Evolutionary conservation across 495 filamentous ascomycete genomes (phyloP).

Genomic region (Pyrenopolyporus hunteri): DNA sequence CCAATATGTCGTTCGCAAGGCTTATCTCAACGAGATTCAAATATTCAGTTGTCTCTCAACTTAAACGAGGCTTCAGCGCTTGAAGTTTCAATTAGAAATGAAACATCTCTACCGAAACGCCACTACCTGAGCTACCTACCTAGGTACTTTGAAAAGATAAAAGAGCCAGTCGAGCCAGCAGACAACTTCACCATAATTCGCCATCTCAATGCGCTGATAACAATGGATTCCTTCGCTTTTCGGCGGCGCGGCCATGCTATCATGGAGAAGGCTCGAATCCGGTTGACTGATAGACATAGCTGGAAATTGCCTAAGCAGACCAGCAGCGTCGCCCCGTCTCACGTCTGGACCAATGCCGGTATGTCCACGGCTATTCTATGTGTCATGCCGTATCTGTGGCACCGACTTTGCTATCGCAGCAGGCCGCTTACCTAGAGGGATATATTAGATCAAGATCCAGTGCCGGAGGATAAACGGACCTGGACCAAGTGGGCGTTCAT

Average conservation of each 20-base stretch:
- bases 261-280: conserved; percentile 28
- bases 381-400: neutral
- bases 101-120: too few species aligned
- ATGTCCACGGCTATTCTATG: neutral
- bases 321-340: conserved; percentile 41
- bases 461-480: conserved; percentile 39
- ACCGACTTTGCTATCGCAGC: too few species aligned
- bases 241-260: conserved; percentile 28
- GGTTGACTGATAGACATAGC: conserved; percentile 35
- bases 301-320: conserved; percentile 44
- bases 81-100: too few species aligned
- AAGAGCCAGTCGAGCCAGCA: neutral
- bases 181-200: neutral
- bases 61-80: too few species aligned
- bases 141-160: neutral
- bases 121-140: neutral
- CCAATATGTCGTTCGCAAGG: neutral
- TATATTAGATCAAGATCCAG: conserved; percentile 42
- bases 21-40: neutral
- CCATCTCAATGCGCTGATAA: neutral
- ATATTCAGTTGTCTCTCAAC: too few species aligned
- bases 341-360: conserved; percentile 44
- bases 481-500: conserved; percentile 43
- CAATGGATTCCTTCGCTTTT: conserved; percentile 27
- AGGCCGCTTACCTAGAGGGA: neutral